Base-by-base conservation (phyloP, 2,329 filamentous ascomycete genomes). In the Fusarium sp. region DNA sequence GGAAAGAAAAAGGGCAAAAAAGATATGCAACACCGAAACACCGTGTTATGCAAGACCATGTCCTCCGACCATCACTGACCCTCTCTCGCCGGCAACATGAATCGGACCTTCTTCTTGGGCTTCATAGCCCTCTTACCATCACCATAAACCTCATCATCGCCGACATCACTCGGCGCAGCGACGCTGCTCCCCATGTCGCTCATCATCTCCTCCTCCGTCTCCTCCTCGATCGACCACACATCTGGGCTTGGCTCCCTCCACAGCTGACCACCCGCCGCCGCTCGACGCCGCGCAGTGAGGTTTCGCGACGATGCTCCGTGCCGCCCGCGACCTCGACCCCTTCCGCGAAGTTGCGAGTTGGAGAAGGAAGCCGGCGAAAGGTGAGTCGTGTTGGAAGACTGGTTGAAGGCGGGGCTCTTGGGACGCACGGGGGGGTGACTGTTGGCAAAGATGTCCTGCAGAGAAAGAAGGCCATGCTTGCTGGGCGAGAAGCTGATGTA, bases 211-310 rank as follows among this genome's bases (percentile, higher is more conserved):
- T 88, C 87, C 80, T 89, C 88, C 1, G 86, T 86, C 81, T 90
- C 88, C 79, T 90, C 89, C 80, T 89, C 86, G 65, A 90, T 90
- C 33, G 87, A 87, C 86, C 88, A 90, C 4, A 90, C 89, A 63
- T 90, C 88, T 0, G 88, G 88, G 76, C 88, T 90, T 8, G 89
- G 89, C 80, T 89, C 86, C 40, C 88, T 83, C 89, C 89, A 90
- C 2, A 89, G 75, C 57, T 82, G 82, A 20, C 80, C 76, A 10
- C 50, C 50, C 27, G 50, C 50, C 11, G 27, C 50, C 27, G 86
- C 85, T 50, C 85, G 83, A 69, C 76, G 83, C 37, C 79, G 81
- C 58, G 76, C 74, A 30, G 81, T 79, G 47, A 77, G 68, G 64
- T 77, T 81, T 14, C 79, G 68, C 38, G 79, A 50, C 14, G 63